These are phyloP conservation scores for Hypholoma sublateritium DNA, from an alignment of 768 basidiomycete species.

Conservation along the genomic window DNA sequence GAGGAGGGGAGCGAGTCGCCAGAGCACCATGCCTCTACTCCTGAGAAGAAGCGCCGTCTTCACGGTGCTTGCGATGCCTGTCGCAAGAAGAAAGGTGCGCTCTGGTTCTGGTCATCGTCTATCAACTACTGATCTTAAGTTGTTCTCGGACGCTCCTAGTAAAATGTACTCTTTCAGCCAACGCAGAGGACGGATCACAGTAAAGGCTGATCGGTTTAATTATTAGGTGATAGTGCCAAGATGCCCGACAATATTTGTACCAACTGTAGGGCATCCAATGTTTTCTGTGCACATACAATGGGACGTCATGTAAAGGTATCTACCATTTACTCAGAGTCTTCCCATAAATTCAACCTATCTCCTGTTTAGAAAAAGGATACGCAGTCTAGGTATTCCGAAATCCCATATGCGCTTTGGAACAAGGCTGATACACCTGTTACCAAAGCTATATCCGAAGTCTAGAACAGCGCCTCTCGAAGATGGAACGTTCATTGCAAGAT, in stretches of 20 bases:
- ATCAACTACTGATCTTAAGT: constrained; percentile 1
- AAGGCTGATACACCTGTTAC: neutral
- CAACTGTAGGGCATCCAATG: constrained; percentile 49
- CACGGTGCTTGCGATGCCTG: constrained; percentile 48
- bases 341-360: neutral
- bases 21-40: neutral
- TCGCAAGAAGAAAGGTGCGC: constrained; percentile 41
- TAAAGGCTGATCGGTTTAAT: neutral
- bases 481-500: constrained; percentile 24
- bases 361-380: constrained; percentile 27
- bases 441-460: constrained; percentile 28
- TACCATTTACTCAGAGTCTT: constrained; percentile 3
- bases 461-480: constrained; percentile 27
- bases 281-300: constrained; percentile 54
- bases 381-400: constrained; percentile 14
- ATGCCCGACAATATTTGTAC: constrained; percentile 56
- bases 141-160: constrained; percentile 22
- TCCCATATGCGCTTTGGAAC: constrained; percentile 19
- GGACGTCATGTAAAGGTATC: constrained; percentile 47
- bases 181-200: no score
- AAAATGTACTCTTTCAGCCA: constrained; percentile 33
- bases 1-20: neutral
- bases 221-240: constrained; percentile 58
- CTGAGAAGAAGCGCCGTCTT: constrained; percentile 39
- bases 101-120: neutral